phyloP scores from a whole-genome alignment of 1,284 basidiomycete genomes.

The Ganoderma boninense region DNA sequence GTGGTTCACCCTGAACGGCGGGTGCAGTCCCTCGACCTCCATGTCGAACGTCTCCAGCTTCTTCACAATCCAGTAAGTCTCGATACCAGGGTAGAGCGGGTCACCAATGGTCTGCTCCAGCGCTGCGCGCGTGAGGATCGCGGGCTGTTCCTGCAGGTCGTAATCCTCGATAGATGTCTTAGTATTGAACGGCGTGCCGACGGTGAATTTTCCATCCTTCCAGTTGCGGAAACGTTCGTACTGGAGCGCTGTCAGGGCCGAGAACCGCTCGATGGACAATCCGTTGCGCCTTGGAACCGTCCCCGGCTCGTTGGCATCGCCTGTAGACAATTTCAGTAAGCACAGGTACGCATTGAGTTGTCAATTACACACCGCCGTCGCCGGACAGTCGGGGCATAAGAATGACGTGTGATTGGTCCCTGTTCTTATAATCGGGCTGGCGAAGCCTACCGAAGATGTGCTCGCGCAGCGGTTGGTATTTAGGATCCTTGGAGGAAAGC shows the following conservation, averaged over 20 bases:
- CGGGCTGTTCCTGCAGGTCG: constrained; percentile 31
- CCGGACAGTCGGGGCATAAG: constrained; percentile 46
- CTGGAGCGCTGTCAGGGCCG: constrained; percentile 41
- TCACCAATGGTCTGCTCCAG: constrained; percentile 44
- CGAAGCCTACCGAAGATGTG: constrained; percentile 33
- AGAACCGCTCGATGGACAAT: constrained; percentile 29
- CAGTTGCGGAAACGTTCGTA: constrained; percentile 42
- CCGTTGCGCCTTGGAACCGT: background rate
- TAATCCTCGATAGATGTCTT: constrained; percentile 30
- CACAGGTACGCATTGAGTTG: too few relatives aligned
- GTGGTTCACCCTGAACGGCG: constrained; percentile 31
- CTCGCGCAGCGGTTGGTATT: constrained; percentile 14
- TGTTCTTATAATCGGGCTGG: constrained; percentile 26
- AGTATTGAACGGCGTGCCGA: constrained; percentile 8
- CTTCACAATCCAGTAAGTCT: constrained; percentile 27
- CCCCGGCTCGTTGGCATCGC: background rate
- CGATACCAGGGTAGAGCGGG: constrained; percentile 44
- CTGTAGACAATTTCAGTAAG: background rate
- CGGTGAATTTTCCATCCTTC: constrained; percentile 38
- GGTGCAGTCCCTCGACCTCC: constrained; percentile 7
- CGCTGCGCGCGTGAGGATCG: constrained; percentile 39
- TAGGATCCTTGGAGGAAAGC: constrained; percentile 7
- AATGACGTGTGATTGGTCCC: constrained; percentile 26
- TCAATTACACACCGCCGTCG: constrained; percentile 22
- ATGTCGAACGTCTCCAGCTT: constrained; percentile 8